A percentile compares a stretch with the other conserved stretches of the same genome.
Conservation (phyloP, 116 monocot species). For the Phalaenopsis hybrid region DNA sequence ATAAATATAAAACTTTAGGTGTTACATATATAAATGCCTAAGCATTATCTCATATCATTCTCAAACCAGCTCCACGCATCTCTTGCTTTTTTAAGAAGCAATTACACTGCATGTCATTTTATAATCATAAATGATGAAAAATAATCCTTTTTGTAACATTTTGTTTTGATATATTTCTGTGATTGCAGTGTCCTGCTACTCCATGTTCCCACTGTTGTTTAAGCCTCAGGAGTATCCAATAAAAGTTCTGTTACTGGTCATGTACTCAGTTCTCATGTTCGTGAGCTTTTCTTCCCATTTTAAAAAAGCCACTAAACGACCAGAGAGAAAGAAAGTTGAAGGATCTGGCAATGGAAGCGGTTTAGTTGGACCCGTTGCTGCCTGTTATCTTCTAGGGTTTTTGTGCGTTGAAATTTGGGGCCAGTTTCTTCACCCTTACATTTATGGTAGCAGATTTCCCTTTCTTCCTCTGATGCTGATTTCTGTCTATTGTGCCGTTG, state of each 20-base stretch:
- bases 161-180: not conserved
- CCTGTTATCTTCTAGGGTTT: conserved; percentile 52
- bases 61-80: not conserved
- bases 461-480: conserved; percentile 91
- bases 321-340: not conserved
- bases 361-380: conserved; percentile 37
- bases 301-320: conserved; percentile 8
- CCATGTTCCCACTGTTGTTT: conserved; percentile 83
- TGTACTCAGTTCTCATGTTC: conserved; percentile 51
- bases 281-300: conserved; percentile 46
- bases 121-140: not conserved
- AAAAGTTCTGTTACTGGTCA: conserved; percentile 55
- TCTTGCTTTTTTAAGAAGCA: not conserved
- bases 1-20: too few relatives aligned
- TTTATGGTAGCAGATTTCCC: conserved; percentile 57
- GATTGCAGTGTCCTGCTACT: conserved; percentile 83
- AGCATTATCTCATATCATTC: too few relatives aligned
- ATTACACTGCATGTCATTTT: not conserved
- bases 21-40: too few relatives aligned
- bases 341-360: conserved; percentile 7
- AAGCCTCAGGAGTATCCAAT: conserved; percentile 75
- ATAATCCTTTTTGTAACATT: not conserved
- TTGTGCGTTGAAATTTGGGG: conserved; percentile 58
- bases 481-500: conserved; percentile 63
- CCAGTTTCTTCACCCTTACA: conserved; percentile 54